phyloP scores from a whole-genome alignment of 1,284 basidiomycete species.

The Ganoderma boninense region DNA sequence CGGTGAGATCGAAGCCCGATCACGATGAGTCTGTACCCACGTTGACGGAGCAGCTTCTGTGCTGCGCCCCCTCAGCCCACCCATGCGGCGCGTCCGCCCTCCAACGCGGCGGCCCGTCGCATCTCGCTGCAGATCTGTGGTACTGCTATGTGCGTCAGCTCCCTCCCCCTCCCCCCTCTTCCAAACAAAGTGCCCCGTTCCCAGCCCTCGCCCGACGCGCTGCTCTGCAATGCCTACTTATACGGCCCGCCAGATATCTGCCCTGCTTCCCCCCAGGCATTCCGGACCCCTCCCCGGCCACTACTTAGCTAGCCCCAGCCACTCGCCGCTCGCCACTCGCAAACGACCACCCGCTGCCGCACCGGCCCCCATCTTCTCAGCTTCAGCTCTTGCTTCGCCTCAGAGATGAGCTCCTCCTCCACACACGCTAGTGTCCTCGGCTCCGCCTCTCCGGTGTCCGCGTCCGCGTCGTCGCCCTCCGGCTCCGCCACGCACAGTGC shows the following conservation, averaged over 20 bases:
- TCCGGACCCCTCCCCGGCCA: not conserved
- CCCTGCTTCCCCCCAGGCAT: not conserved
- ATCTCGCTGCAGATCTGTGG: conserved; percentile 13
- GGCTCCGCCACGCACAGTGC: not conserved
- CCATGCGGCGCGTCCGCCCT: conserved; percentile 20
- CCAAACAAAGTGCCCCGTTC: conserved; percentile 7
- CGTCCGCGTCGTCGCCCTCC: not conserved
- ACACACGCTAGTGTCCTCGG: conserved; percentile 7
- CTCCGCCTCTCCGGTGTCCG: not conserved
- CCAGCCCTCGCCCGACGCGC: conserved; percentile 10
- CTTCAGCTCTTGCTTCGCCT: not conserved
- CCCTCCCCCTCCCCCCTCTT: not conserved
- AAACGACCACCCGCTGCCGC: not conserved
- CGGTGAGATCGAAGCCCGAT: conserved; percentile 18
- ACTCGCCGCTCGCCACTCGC: too few species aligned
- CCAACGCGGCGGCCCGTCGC: conserved; percentile 24
- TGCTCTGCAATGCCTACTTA: conserved; percentile 13
- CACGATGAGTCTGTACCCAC: conserved; percentile 6
- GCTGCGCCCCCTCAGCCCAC: conserved; percentile 13
- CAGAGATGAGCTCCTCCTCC: conserved; percentile 13
- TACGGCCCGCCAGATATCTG: conserved; percentile 5
- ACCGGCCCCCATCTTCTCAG: not conserved
- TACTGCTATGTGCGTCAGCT: conserved; percentile 11
- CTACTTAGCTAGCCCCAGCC: not conserved
- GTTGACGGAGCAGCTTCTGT: conserved; percentile 21